These are phyloP conservation scores for Leishmania tropica DNA, from an alignment of 208 protist genomes.

Conservation along the genomic window DNA sequence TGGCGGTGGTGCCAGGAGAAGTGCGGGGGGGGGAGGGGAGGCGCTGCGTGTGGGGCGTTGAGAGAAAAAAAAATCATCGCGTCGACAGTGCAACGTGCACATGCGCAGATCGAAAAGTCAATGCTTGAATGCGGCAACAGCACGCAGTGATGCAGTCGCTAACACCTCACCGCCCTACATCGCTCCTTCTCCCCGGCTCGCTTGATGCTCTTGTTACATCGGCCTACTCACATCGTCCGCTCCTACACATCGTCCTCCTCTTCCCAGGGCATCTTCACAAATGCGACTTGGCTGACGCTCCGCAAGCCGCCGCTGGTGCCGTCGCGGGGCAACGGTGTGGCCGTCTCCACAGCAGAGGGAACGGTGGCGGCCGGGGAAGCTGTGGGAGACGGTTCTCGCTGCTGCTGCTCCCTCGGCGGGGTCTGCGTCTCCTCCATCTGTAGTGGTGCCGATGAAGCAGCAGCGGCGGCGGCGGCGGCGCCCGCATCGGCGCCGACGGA, in stretches of 20 bases:
- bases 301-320: neutral
- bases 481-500: neutral
- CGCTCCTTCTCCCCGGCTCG: neutral
- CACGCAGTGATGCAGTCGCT: neutral
- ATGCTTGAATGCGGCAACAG: neutral
- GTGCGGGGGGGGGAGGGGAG: neutral
- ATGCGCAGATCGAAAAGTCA: neutral
- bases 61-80: neutral
- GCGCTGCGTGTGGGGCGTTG: too few species aligned
- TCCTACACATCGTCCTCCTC: slow-evolving; percentile 70
- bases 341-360: neutral
- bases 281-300: slow-evolving; percentile 36
- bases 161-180: neutral
- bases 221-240: neutral
- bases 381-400: neutral
- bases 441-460: neutral
- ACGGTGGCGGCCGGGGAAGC: neutral
- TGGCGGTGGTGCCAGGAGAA: neutral
- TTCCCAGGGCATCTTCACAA: slow-evolving; percentile 88
- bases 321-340: neutral
- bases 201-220: neutral
- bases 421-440: neutral
- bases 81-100: neutral
- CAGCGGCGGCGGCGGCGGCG: neutral
- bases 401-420: neutral